phyloP scores from a whole-genome alignment of 2,329 filamentous ascomycete species.

The Fusarium sp. region DNA sequence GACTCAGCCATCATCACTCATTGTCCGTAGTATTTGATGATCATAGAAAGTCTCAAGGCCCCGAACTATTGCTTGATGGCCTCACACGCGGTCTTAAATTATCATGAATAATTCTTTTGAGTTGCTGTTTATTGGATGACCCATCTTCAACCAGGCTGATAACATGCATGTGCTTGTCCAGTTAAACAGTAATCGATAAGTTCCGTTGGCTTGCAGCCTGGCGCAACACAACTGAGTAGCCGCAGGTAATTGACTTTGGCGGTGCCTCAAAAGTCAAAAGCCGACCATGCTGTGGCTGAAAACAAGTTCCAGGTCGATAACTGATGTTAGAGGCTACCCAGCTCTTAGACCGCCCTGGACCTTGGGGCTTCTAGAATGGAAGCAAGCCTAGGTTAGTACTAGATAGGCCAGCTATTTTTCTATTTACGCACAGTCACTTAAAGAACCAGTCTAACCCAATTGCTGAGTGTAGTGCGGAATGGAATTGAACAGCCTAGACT shows the following conservation, averaged over 20 bases:
- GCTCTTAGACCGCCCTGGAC: not conserved
- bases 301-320: not conserved
- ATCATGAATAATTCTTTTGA: not conserved
- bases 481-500: not conserved
- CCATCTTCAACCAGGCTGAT: slow-evolving; percentile 2
- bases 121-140: not conserved
- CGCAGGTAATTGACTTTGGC: slow-evolving; percentile 16
- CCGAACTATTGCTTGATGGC: slow-evolving; percentile 7
- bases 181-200: slow-evolving; percentile 7
- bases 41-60: not conserved
- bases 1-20: too few species aligned
- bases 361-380: slow-evolving; percentile 33
- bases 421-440: not conserved
- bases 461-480: slow-evolving; percentile 4
- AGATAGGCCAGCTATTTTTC: not conserved
- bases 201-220: slow-evolving; percentile 16
- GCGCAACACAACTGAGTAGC: slow-evolving; percentile 15
- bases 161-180: slow-evolving; percentile 16
- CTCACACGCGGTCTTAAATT: slow-evolving; percentile 1
- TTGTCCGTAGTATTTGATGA: too few species aligned
- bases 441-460: not conserved
- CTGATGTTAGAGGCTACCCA: too few species aligned
- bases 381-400: slow-evolving; percentile 1
- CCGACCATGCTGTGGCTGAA: slow-evolving; percentile 13
- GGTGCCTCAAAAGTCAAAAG: slow-evolving; percentile 8